These are phyloP conservation scores for Fusarium continuum DNA, from an alignment of 2,329 filamentous ascomycete genomes.

Conservation along the genomic window DNA sequence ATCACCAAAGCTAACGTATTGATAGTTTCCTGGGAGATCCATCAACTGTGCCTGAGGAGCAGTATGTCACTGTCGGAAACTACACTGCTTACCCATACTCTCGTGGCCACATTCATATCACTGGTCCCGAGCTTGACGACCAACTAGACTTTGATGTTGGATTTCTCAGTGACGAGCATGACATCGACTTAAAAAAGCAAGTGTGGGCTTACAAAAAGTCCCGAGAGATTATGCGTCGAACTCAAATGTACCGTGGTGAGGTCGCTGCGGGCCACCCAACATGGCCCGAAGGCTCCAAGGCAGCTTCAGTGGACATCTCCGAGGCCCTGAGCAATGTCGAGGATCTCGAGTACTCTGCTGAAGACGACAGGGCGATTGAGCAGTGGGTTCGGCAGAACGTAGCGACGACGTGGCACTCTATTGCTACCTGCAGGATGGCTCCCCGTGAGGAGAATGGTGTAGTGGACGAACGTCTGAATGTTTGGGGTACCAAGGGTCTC, in stretches of 20 bases:
- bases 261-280: conserved; percentile 54
- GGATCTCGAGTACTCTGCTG: conserved; percentile 58
- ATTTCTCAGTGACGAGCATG: conserved; percentile 63
- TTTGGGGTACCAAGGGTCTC: conserved; percentile 54
- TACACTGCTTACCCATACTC: conserved; percentile 61
- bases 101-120: conserved; percentile 69
- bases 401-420: conserved; percentile 56
- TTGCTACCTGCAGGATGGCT: conserved; percentile 58
- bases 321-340: conserved; percentile 46
- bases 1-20: not conserved
- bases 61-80: conserved; percentile 62
- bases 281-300: conserved; percentile 54
- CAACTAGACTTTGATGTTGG: conserved; percentile 65
- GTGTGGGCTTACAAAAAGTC: conserved; percentile 72
- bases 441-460: conserved; percentile 53
- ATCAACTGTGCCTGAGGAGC: conserved; percentile 47
- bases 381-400: conserved; percentile 54
- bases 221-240: conserved; percentile 69
- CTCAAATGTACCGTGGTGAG: conserved; percentile 62
- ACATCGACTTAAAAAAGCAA: conserved; percentile 69
- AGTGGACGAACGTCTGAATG: conserved; percentile 48
- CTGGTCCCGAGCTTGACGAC: conserved; percentile 52
- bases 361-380: conserved; percentile 61
- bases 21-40: conserved; percentile 55
- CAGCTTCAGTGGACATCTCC: conserved; percentile 57